Percentiles rank a stretch among this genome's conserved stretches.
phyloP scores from a whole-genome alignment of 371 early-diverging fungal genomes.

The Mortierella sp. region DNA sequence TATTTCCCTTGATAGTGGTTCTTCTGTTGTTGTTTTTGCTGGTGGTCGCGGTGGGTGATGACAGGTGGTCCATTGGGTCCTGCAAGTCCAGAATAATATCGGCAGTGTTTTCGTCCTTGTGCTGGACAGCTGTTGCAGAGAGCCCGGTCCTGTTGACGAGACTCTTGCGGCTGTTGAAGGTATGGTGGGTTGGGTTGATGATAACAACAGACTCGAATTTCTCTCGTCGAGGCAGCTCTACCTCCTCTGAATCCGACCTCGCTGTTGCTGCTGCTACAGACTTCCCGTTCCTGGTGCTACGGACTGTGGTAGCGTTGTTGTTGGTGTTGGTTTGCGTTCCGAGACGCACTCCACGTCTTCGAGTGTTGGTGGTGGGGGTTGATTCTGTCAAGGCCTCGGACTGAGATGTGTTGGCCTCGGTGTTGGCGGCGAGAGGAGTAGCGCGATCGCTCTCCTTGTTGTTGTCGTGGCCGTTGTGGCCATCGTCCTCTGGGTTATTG shows the following conservation, averaged over 20 bases:
- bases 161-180: neutral
- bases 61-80: neutral
- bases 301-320: neutral
- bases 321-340: neutral
- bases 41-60: neutral
- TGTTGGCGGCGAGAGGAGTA: neutral
- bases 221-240: slow-evolving; percentile 29
- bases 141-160: neutral
- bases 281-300: neutral
- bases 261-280: too few relatives aligned
- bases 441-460: neutral
- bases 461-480: too few relatives aligned
- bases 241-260: slow-evolving; percentile 2
- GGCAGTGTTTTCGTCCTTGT: neutral
- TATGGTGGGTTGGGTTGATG: neutral
- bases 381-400: too few relatives aligned
- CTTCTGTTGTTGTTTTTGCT: neutral
- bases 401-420: neutral
- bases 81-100: neutral
- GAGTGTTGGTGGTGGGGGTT: neutral
- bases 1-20: neutral
- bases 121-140: neutral
- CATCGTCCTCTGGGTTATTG: neutral
- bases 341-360: neutral
- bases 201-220: slow-evolving; percentile 16